Evolutionary conservation across 179 eudicot genomes (phyloP).

Genomic region (Gypsophila paniculata): DNA sequence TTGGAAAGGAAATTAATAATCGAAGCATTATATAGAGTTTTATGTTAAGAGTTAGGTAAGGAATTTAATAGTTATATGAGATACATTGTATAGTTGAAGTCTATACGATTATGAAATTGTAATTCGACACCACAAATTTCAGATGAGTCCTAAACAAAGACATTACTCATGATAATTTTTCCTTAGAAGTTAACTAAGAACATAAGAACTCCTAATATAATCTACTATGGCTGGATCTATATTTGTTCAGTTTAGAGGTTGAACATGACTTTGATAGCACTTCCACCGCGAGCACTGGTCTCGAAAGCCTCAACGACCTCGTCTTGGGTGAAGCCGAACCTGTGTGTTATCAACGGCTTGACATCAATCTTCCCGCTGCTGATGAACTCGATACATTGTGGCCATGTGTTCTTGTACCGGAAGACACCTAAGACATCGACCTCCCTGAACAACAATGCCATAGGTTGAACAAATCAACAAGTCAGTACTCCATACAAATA

Average conservation of each 20-base stretch:
- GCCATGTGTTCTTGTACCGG: slow-evolving; percentile 88
- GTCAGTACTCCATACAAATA: not conserved
- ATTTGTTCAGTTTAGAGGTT: slow-evolving; percentile 36
- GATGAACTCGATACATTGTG: slow-evolving; percentile 63
- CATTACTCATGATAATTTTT: too few relatives aligned
- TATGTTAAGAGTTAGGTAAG: too few relatives aligned
- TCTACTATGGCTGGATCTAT: too few relatives aligned
- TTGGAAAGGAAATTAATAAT: too few relatives aligned
- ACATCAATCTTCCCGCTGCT: slow-evolving; percentile 79
- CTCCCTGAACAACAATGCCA: slow-evolving; percentile 38
- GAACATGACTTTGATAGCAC: slow-evolving; percentile 85
- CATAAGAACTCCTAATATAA: too few relatives aligned
- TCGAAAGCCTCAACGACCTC: slow-evolving; percentile 72
- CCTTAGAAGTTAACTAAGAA: too few relatives aligned
- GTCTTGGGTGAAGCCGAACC: slow-evolving; percentile 66
- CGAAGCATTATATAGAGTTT: too few relatives aligned
- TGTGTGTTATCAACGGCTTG: slow-evolving; percentile 76
- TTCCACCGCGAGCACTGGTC: slow-evolving; percentile 70
- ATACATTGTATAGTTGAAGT: too few relatives aligned
- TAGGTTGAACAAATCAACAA: not conserved
- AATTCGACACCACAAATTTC: too few relatives aligned
- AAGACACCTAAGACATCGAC: slow-evolving; percentile 64
- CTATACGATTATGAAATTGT: too few relatives aligned
- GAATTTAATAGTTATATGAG: too few relatives aligned
- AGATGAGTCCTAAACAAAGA: too few relatives aligned